Percentiles rank a stretch among this genome's conserved stretches.
Conservation (phyloP, 1,284 basidiomycete genomes). For the Cryptococcus sp. region DNA sequence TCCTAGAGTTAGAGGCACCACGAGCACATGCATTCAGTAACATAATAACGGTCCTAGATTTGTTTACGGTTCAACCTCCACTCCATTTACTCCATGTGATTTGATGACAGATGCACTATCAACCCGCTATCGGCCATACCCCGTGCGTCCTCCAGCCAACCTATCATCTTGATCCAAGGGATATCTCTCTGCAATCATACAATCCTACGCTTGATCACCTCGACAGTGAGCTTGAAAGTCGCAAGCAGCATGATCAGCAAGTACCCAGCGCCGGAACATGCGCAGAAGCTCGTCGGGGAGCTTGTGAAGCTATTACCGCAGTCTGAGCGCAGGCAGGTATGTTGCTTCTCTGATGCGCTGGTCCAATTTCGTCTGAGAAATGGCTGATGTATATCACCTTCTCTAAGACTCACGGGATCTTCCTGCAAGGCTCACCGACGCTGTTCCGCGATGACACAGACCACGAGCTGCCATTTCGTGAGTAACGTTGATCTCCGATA, state of each 20-base stretch:
- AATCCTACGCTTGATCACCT: no score
- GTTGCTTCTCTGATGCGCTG: conserved; percentile 8
- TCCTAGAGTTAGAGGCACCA: no score
- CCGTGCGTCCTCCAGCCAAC: no score
- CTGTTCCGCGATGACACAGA: conserved; percentile 83
- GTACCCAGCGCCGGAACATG: conserved; percentile 47
- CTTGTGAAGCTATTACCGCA: conserved; percentile 36
- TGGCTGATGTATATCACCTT: no score
- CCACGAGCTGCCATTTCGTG: conserved; percentile 73
- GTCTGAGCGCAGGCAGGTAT: conserved; percentile 29
- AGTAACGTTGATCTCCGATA: conserved; percentile 28
- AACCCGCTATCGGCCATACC: no score
- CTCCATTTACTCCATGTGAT: no score
- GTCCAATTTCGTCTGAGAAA: no score
- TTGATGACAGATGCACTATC: no score
- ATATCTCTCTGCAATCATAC: no score
- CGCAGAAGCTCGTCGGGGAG: conserved; percentile 40
- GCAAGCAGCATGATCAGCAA: conserved; percentile 9
- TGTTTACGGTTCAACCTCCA: neutral
- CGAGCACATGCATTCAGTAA: no score
- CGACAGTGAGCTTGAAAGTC: no score
- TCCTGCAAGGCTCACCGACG: conserved; percentile 56
- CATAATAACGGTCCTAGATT: neutral
- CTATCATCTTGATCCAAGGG: no score
- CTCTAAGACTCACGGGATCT: conserved; percentile 42